Conservation (phyloP, 805 yeast genomes). For the Vanderwaltozyma tropicalis region DNA sequence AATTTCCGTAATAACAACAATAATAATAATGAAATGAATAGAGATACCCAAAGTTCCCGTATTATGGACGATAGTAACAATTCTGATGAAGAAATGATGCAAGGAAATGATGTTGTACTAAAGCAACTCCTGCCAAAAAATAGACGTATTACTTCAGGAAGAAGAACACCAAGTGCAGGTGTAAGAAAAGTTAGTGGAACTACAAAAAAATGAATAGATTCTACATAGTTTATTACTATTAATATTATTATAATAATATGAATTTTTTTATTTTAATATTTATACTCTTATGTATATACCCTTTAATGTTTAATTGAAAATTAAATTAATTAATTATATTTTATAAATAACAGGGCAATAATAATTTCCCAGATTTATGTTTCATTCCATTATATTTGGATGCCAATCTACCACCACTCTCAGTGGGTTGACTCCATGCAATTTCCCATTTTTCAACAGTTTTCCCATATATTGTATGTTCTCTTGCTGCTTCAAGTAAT, state of each 20-base stretch:
- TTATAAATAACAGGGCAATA: conserved; percentile 25
- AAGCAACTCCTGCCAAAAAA: conserved; percentile 25
- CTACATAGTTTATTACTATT: background rate
- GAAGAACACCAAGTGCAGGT: conserved; percentile 26
- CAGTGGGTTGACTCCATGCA: conserved; percentile 69
- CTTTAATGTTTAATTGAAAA: background rate
- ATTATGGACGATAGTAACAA: conserved; percentile 6
- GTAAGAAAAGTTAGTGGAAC: conserved; percentile 29
- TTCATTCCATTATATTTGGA: conserved; percentile 41
- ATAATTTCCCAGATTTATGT: conserved; percentile 32
- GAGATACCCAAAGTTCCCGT: conserved; percentile 4
- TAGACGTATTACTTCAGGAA: conserved; percentile 24
- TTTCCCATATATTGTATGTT: conserved; percentile 41
- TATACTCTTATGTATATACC: background rate
- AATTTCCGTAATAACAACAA: conserved; percentile 16
- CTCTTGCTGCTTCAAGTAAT: conserved; percentile 36
- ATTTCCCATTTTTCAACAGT: conserved; percentile 33
- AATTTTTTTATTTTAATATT: background rate
- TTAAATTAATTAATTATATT: background rate
- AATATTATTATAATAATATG: background rate
- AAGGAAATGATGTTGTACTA: conserved; percentile 15
- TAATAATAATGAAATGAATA: conserved; percentile 17
- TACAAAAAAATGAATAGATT: conserved; percentile 11
- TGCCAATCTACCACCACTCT: conserved; percentile 53
- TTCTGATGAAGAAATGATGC: conserved; percentile 22